Evolutionary conservation across 192 early-diverging fungal species (phyloP).

Genomic region (Gonapodya sp.): DNA sequence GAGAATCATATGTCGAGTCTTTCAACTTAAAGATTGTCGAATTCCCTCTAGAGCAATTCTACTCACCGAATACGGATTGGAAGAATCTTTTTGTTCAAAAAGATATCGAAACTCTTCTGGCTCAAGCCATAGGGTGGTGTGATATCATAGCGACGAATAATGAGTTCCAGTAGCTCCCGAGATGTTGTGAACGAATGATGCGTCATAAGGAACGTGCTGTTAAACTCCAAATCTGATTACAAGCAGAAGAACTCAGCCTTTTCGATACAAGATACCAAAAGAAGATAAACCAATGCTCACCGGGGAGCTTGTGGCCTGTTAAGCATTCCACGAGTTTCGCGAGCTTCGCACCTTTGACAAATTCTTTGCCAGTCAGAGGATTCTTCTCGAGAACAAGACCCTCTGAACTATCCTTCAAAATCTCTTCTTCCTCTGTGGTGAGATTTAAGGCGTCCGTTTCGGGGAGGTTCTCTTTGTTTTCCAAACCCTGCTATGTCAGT

Average conservation of each 20-base stretch:
- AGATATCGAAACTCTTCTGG: slow-evolving; percentile 27
- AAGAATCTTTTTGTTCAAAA: slow-evolving; percentile 32
- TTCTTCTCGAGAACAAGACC: slow-evolving; percentile 26
- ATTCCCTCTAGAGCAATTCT: not conserved
- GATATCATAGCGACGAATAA: slow-evolving; percentile 32
- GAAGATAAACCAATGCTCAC: slow-evolving; percentile 9
- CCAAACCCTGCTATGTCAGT: no score
- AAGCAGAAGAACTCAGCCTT: not conserved
- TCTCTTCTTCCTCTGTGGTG: not conserved
- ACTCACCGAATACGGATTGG: slow-evolving; percentile 29
- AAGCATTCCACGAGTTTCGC: slow-evolving; percentile 31
- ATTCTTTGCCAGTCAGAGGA: not conserved
- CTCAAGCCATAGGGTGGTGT: slow-evolving; percentile 31
- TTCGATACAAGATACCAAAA: not conserved
- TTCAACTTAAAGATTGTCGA: not conserved
- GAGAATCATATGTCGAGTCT: not conserved
- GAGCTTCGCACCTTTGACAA: slow-evolving; percentile 31
- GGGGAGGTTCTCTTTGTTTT: not conserved
- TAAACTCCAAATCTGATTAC: slow-evolving; percentile 30
- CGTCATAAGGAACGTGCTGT: slow-evolving; percentile 30
- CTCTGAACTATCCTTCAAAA: slow-evolving; percentile 24
- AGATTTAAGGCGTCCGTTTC: not conserved
- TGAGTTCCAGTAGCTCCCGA: slow-evolving; percentile 29
- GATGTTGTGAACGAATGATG: slow-evolving; percentile 51
- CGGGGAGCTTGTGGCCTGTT: slow-evolving; percentile 25